Conservation (phyloP, 495 filamentous ascomycete genomes). For the Trichocladium antarcticum region DNA sequence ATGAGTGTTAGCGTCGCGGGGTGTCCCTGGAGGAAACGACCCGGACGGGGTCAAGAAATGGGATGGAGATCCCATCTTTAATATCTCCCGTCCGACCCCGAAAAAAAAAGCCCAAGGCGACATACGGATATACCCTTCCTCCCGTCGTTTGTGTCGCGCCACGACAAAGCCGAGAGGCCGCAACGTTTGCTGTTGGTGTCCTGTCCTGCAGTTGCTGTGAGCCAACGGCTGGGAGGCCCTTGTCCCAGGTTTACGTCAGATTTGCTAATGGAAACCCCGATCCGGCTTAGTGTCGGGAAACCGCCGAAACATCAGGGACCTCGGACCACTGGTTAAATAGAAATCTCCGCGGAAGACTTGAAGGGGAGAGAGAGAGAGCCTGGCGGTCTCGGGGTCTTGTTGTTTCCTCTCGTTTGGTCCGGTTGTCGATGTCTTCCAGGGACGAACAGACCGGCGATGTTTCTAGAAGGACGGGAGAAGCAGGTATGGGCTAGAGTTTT, state of each 20-base stretch:
- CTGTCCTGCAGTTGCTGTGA: too few relatives aligned
- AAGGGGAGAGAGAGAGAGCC: too few relatives aligned
- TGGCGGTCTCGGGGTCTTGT: too few relatives aligned
- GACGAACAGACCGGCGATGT: too few relatives aligned
- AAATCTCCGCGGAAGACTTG: conserved; percentile 11
- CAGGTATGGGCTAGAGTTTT: too few relatives aligned
- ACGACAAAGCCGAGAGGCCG: background rate
- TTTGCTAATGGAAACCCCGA: conserved; percentile 27
- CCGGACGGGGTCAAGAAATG: background rate
- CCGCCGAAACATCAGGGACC: background rate
- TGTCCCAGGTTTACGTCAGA: conserved; percentile 17
- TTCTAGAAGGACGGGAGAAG: too few relatives aligned
- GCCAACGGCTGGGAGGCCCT: conserved; percentile 1
- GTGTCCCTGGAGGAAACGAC: background rate
- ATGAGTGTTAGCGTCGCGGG: background rate
- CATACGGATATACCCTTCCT: too few relatives aligned
- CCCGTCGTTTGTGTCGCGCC: background rate
- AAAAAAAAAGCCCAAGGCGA: background rate
- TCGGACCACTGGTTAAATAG: too few relatives aligned
- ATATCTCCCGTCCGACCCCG: background rate
- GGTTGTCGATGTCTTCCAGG: too few relatives aligned
- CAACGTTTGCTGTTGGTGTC: too few relatives aligned
- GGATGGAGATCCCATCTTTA: background rate
- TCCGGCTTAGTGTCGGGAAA: conserved; percentile 9
- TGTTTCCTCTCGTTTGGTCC: too few relatives aligned